Conservation (phyloP, 441 rosid species). For the Mallotus japonicus region DNA sequence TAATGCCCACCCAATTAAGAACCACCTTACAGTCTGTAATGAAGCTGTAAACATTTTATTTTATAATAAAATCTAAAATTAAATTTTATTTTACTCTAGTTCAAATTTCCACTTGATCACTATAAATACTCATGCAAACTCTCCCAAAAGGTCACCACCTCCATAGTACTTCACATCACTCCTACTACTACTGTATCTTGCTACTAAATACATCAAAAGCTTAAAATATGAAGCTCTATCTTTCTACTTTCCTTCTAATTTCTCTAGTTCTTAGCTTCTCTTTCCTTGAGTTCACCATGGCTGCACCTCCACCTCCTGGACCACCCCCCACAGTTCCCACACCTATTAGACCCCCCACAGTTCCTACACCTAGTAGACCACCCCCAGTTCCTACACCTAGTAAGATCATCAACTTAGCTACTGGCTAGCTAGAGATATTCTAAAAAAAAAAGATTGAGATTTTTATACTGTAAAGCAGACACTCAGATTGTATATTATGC, state of each 20-base stretch:
- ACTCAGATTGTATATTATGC: no score
- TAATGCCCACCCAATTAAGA: neutral
- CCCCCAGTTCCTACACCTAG: slow-evolving; percentile 8
- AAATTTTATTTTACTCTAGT: neutral
- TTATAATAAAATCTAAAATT: neutral
- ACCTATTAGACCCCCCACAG: no score
- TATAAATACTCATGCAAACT: slow-evolving; percentile 21
- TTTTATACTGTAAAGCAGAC: no score
- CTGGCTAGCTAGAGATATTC: neutral
- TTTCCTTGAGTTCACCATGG: slow-evolving; percentile 17
- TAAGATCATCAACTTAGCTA: slow-evolving; percentile 14
- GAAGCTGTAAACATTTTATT: slow-evolving; percentile 4
- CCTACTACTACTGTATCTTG: no score
- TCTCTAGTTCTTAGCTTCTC: slow-evolving; percentile 31
- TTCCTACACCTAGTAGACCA: neutral
- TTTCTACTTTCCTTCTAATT: slow-evolving; percentile 26
- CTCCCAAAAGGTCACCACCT: slow-evolving; percentile 4
- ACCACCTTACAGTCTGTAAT: slow-evolving; percentile 23
- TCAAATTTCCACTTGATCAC: neutral
- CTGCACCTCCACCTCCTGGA: slow-evolving; percentile 7
- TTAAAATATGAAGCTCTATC: slow-evolving; percentile 26
- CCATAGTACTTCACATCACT: no score
- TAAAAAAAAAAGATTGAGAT: no score
- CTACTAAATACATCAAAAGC: neutral
- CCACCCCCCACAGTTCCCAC: neutral